Evolutionary conservation across 345 rosid genomes (phyloP).

Genomic region (Sapria himalayana): DNA sequence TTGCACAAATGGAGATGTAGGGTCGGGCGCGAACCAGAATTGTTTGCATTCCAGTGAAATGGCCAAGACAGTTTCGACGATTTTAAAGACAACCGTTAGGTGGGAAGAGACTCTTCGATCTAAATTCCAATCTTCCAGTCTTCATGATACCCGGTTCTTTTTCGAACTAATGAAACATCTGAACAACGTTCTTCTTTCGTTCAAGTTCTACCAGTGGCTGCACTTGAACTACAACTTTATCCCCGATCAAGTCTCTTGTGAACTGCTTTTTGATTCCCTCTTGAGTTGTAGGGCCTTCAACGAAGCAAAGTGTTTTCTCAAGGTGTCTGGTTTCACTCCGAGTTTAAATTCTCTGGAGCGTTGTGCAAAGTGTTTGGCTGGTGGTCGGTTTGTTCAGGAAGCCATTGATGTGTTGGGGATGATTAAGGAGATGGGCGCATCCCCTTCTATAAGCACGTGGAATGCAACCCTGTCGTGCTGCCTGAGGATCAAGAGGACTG

Average conservation of each 20-base stretch:
- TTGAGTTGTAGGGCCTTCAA: conserved; percentile 31
- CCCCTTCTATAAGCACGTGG: conserved; percentile 20
- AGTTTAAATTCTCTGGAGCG: conserved; percentile 17
- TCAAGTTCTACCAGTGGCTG: conserved; percentile 36
- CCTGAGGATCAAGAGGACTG: conserved; percentile 18
- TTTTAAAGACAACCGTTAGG: conserved; percentile 23
- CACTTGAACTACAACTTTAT: conserved; percentile 11
- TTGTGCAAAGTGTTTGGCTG: conserved; percentile 30
- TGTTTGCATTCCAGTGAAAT: conserved; percentile 12
- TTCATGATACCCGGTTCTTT: conserved; percentile 30
- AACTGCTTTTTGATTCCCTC: conserved; percentile 31
- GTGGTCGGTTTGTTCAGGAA: conserved; percentile 26
- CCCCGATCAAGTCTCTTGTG: conserved; percentile 26
- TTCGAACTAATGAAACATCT: conserved; percentile 25
- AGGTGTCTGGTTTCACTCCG: conserved; percentile 20
- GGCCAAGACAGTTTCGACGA: conserved; percentile 22
- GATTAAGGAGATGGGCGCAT: conserved; percentile 14
- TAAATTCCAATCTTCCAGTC: conserved; percentile 32
- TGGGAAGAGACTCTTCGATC: conserved; percentile 37
- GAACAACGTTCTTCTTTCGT: conserved; percentile 26
- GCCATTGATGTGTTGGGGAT: conserved; percentile 16
- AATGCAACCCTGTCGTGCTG: conserved; percentile 28
- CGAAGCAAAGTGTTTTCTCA: conserved; percentile 26
- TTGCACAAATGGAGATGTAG: too few relatives aligned
- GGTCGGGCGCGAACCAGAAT: background rate